Evolutionary conservation across 2,329 filamentous ascomycete genomes (phyloP), one percentile per base, ranked within the genome.

Genomic region (Davidsoniella virescens): DNA sequence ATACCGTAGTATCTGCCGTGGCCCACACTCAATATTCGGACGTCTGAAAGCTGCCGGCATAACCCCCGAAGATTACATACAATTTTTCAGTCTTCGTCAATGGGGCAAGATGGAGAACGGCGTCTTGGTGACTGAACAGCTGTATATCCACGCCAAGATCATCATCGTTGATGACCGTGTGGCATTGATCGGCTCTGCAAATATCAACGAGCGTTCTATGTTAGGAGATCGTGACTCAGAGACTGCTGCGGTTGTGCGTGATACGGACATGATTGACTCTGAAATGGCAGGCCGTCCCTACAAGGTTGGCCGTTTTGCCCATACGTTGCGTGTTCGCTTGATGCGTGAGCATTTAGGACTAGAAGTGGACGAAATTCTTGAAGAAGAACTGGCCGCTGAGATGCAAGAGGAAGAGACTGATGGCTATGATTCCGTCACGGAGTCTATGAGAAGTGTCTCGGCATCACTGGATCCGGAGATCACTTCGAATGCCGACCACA

Each of bases 151-250:
- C 60, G 92, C 92, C 54, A 98, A 98, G 66, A 84, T 84, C 56
- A 96, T 96, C 71, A 76, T 98, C 51, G 90, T 94, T 4, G 92
- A 98, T 63, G 92, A 98, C 60, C 79, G 90, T 33, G 78, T 92
- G 52, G 90, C 83, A 17, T 80, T 98, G 54, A 98, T 98, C 58
- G 92, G 92, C 16, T 96, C 90, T 43, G 92, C 92, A 49, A 98
- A 98, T 62, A 96, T 98, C 70, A 98, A 98, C 59, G 92, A 98
- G 64, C 80, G 92, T 43, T 96, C 90, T 5, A 87, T 96, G 87
- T 65, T 95, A 54, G 92, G 92, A 7, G 82, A 78, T 45, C 78
- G 92, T 59, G 92, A 98, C 64, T 95, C 90, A 0, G 92, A 98
- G 65, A 80, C 85, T 55, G 92, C 90, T 4, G 82, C 88, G 5